phyloP scores from a whole-genome alignment of 352 stramenopile genomes.

The Phytophthora sp. region DNA sequence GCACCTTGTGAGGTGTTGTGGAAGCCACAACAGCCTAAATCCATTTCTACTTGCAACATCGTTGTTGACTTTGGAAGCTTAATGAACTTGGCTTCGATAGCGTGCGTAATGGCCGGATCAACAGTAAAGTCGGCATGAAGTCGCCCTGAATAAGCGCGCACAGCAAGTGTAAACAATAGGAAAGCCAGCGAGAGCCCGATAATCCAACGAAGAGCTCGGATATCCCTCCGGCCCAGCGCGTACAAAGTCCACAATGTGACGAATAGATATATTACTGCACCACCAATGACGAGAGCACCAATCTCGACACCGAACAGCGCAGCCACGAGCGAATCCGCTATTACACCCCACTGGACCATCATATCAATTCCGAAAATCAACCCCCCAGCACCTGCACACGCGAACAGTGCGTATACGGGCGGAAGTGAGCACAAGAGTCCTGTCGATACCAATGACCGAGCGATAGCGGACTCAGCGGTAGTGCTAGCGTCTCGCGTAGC shows the following conservation, averaged over 20 bases:
- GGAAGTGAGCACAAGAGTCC: conserved; percentile 49
- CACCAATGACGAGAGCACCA: conserved; percentile 25
- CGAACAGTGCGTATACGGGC: conserved; percentile 37
- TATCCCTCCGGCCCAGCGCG: conserved; percentile 35
- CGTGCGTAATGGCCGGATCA: conserved; percentile 38
- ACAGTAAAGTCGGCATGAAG: conserved; percentile 39
- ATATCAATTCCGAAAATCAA: conserved; percentile 51
- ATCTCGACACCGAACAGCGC: conserved; percentile 52
- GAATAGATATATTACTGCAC: conserved; percentile 23
- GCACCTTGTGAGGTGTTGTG: conserved; percentile 34
- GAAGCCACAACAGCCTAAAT: conserved; percentile 59
- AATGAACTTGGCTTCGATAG: conserved; percentile 43
- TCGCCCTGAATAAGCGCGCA: conserved; percentile 36
- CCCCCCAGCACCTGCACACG: conserved; percentile 24
- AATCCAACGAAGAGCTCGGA: conserved; percentile 42
- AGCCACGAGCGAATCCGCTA: conserved; percentile 40
- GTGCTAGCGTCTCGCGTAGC: conserved; percentile 12
- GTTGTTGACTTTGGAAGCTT: conserved; percentile 16
- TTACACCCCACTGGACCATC: conserved; percentile 39
- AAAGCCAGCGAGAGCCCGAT: conserved; percentile 35
- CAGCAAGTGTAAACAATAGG: conserved; percentile 32
- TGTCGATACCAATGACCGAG: conserved; percentile 35
- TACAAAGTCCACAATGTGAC: conserved; percentile 34
- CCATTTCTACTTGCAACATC: conserved; percentile 44
- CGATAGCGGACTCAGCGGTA: conserved; percentile 32